Conservation (phyloP, 805 yeast genomes). For the Saturnispora diversa region DNA sequence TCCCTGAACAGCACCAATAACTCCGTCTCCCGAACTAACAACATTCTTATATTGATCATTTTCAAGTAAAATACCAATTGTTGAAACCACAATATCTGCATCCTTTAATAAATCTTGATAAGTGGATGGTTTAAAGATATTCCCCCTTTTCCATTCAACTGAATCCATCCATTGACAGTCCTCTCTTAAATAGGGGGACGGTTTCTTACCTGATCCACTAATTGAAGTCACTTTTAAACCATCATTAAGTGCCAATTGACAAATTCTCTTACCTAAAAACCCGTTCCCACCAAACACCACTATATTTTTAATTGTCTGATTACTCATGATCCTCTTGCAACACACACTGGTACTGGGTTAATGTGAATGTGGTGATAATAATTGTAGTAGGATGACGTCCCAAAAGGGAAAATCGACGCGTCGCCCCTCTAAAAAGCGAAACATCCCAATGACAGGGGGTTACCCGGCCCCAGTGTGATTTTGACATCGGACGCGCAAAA, state of each 20-base stretch:
- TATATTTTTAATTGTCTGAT: constrained; percentile 12
- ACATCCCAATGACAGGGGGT: not conserved
- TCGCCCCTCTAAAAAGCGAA: too few species aligned
- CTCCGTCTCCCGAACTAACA: constrained; percentile 29
- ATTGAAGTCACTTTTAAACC: constrained; percentile 65
- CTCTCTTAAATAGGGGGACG: constrained; percentile 26
- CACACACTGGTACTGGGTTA: too few species aligned
- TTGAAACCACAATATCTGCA: constrained; percentile 67
- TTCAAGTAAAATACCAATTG: constrained; percentile 71
- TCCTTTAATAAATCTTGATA: constrained; percentile 41
- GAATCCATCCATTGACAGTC: constrained; percentile 43
- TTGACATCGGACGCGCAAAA: constrained; percentile 1
- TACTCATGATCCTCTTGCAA: not conserved
- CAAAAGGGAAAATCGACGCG: too few species aligned
- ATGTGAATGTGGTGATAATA: too few species aligned
- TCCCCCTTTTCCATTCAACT: constrained; percentile 61
- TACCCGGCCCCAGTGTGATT: not conserved
- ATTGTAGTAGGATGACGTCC: too few species aligned
- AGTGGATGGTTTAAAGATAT: constrained; percentile 56
- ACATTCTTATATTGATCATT: constrained; percentile 57
- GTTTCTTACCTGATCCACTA: constrained; percentile 47
- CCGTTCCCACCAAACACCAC: constrained; percentile 88
- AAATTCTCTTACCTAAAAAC: constrained; percentile 62
- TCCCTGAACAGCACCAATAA: constrained; percentile 31
- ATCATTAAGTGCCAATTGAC: constrained; percentile 53